A percentile compares a stretch with the other conserved stretches of the same genome.
Evolutionary conservation across 164 flowering plant genomes (phyloP).

Genomic region (Taxillus chinensis): DNA sequence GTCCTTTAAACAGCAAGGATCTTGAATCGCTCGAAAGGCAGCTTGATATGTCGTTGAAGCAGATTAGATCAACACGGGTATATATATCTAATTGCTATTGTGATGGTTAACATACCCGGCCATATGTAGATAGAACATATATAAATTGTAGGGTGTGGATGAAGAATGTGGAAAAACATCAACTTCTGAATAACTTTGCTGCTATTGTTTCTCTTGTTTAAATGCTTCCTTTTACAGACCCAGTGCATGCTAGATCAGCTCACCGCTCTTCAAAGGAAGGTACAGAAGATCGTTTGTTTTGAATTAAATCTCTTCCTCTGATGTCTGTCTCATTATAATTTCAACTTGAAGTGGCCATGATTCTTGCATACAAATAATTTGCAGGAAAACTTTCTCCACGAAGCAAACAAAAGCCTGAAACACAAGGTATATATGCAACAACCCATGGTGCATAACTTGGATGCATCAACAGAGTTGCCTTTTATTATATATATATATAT

Average conservation of each 20-base stretch:
- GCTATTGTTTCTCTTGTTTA: background rate
- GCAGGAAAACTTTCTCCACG: conserved; percentile 79
- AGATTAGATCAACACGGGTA: conserved; percentile 72
- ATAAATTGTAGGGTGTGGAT: background rate
- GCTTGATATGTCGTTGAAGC: conserved; percentile 72
- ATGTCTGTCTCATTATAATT: no score
- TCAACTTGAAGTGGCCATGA: no score
- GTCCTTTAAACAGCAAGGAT: conserved; percentile 73
- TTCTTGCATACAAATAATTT: background rate
- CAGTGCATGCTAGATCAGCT: conserved; percentile 83
- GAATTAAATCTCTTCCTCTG: no score
- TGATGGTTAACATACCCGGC: background rate
- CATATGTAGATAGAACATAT: no score
- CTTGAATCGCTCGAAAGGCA: conserved; percentile 90
- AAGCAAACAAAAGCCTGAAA: conserved; percentile 60
- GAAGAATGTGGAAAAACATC: background rate
- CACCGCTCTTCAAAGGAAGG: conserved; percentile 68
- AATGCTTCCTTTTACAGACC: conserved; percentile 34
- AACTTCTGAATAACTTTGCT: background rate
- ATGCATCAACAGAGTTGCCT: background rate
- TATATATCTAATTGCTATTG: background rate
- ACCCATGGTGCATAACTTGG: background rate
- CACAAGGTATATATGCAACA: conserved; percentile 41
- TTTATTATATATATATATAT: no score
- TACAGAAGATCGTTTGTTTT: conserved; percentile 13